These are phyloP conservation scores for Skeletonema potamos DNA, from an alignment of 108 stramenopile genomes.

Conservation along the genomic window DNA sequence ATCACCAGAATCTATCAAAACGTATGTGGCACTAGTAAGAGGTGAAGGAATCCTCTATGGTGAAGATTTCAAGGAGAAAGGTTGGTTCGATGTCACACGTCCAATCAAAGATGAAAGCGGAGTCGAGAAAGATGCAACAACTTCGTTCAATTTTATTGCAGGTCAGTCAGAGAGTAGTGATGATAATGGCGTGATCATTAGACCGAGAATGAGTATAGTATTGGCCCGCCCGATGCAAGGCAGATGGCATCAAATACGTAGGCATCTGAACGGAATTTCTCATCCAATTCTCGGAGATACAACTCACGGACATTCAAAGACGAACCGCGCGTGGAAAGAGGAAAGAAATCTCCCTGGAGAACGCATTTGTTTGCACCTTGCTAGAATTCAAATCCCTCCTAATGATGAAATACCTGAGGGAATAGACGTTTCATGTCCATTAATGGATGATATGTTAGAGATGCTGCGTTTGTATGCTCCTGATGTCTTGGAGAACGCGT, in stretches of 20 bases:
- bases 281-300: constrained; percentile 89
- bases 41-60: constrained; percentile 77
- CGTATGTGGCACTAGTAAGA: constrained; percentile 82
- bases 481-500: constrained; percentile 56
- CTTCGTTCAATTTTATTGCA: constrained; percentile 69
- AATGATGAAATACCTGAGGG: constrained; percentile 53
- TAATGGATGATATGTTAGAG: constrained; percentile 68
- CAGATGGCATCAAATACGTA: constrained; percentile 89
- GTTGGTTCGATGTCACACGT: constrained; percentile 72
- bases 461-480: constrained; percentile 65
- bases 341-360: constrained; percentile 64
- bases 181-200: constrained; percentile 40
- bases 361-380: constrained; percentile 71
- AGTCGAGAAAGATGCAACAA: constrained; percentile 65
- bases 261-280: constrained; percentile 76
- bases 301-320: constrained; percentile 65
- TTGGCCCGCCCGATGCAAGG: constrained; percentile 76
- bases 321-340: constrained; percentile 72
- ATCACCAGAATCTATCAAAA: constrained; percentile 58
- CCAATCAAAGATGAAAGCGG: constrained; percentile 78
- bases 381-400: constrained; percentile 55
- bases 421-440: constrained; percentile 60
- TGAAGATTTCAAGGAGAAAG: constrained; percentile 62
- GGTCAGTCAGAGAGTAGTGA: constrained; percentile 52
- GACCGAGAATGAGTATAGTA: constrained; percentile 66